phyloP scores from a whole-genome alignment of 371 early-diverging fungal genomes.

The Lichtheimia ramosa region DNA sequence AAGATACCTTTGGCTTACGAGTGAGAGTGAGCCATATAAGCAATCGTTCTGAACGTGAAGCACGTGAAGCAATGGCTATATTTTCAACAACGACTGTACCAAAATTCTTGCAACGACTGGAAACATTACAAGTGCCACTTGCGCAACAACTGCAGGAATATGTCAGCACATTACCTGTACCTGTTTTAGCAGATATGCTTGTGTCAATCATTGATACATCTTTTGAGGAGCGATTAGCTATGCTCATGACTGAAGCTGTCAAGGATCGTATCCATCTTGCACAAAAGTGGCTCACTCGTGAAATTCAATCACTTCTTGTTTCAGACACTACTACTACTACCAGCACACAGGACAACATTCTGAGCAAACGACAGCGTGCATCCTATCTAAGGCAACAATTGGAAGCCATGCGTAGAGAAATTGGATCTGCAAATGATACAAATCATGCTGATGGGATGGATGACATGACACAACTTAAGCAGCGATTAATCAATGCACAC shows the following conservation, averaged over 20 bases:
- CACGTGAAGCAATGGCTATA: no score
- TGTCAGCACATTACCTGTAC: conserved; percentile 58
- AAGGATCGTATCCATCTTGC: conserved; percentile 57
- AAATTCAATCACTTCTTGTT: conserved; percentile 77
- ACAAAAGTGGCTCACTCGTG: conserved; percentile 63
- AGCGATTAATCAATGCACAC: conserved; percentile 54
- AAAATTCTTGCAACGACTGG: no score
- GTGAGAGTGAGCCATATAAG: conserved; percentile 26
- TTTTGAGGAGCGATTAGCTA: conserved; percentile 66
- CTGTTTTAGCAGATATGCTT: conserved; percentile 69
- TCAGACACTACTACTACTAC: conserved; percentile 68
- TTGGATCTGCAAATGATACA: neutral
- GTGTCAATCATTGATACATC: conserved; percentile 70
- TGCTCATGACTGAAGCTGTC: conserved; percentile 59
- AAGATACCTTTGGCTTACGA: conserved; percentile 16
- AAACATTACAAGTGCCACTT: no score
- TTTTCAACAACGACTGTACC: no score
- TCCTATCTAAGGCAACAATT: conserved; percentile 76
- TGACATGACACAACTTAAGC: conserved; percentile 59
- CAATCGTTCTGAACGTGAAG: conserved; percentile 21
- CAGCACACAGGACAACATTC: conserved; percentile 58
- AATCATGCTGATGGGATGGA: conserved; percentile 38
- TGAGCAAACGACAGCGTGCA: conserved; percentile 79
- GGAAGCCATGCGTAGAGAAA: conserved; percentile 69
- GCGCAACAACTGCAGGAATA: conserved; percentile 60